Base-by-base conservation (phyloP, 2,329 filamentous ascomycete species). In the Penicillium sp. region DNA sequence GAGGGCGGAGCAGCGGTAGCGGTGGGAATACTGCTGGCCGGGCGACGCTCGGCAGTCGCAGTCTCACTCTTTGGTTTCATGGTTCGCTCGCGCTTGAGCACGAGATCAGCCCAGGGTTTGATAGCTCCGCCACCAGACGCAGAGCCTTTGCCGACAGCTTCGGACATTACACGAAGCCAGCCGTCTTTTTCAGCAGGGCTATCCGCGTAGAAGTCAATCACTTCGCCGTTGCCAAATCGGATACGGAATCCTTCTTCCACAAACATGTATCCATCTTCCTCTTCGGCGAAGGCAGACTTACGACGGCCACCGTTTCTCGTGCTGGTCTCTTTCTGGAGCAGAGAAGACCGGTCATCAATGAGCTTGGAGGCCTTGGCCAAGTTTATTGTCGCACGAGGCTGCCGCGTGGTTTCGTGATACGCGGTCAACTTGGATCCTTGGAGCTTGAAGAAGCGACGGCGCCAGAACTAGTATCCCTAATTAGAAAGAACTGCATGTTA, bases 191-290 rank as follows among this genome's bases (percentile, higher is more conserved):
- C 89, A 38, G 85, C 85, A 1, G 87, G 84, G 31, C 86, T 92
- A 74, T 97, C 93, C 68, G 93, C 94, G 70, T 99, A 97, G 73
- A 97, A 97, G 79, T 97, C 93, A 70, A 99, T 99, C 60, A 96
- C 87, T 77, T 99, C 94, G 58, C 94, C 94, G 68, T 99, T 99
- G 71, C 91, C 95, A 76, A 99, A 99, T 54, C 93, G 91, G 71
- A 99, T 96, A 39, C 94, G 91, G 87, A 99, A 99, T 2, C 94
- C 94, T 72, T 99, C 94, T 74, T 99, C 94, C 49, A 99, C 93
- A 72, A 99, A 99, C 90, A 97, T 96, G 80, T 99, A 99, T 40
- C 94, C 94, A 71, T 99, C 94, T 76, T 99, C 94, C 62, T 99
- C 94, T 74, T 97, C 94, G 1, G 93, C 92, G 73, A 99, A 99